Evolutionary conservation across 1,284 basidiomycete species (phyloP), one percentile per base, ranked within the genome.

Genomic region (Apiotrichum siamense): DNA sequence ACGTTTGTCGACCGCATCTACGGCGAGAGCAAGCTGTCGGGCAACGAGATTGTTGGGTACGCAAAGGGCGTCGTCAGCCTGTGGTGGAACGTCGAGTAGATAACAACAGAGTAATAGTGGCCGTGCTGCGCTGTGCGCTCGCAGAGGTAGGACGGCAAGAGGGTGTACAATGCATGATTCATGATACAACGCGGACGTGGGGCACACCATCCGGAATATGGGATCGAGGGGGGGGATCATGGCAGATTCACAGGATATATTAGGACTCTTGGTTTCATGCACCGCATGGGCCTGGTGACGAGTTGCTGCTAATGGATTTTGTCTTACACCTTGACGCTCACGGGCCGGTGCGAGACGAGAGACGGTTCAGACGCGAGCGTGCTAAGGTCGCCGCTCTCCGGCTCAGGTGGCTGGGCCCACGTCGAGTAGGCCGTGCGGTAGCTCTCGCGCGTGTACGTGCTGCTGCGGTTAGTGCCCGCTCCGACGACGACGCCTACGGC

Each of bases 1-100:
- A 93, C 88, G 1, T 94, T 94, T 67, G 89, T 91, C 29, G 90
- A 94, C 75, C 81, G 90, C 33, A 84, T 94, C 61, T 93, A 86
- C 70, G 90, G 90, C 4, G 89, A 93, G 74, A 89, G 86, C 69
- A 94, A 94, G 74, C 77, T 94, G 32, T 87, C 87, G 20, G 86
- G 88, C 27, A 84, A 86, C 66, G 90, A 94, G 76, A 80, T 94
- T 59, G 86, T 93, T 5, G 82, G 82, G n/a, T 94, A 93, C 65
- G 84, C 81, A 7, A 87, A 87, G 72, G 90, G 90, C 3, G 87
- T 94, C 3, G 90, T 84, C 81, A 75, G 78, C 37, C 72, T 93
- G 35, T 92, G 91, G 74, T 81, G 79, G 42, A 76, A 80, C 36
- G 82, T 89, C 31, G 31, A 48, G 49, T 47, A 51, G 32, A 27